phyloP scores from a whole-genome alignment of 1,284 basidiomycete genomes.

The Calocybe gambosa region DNA sequence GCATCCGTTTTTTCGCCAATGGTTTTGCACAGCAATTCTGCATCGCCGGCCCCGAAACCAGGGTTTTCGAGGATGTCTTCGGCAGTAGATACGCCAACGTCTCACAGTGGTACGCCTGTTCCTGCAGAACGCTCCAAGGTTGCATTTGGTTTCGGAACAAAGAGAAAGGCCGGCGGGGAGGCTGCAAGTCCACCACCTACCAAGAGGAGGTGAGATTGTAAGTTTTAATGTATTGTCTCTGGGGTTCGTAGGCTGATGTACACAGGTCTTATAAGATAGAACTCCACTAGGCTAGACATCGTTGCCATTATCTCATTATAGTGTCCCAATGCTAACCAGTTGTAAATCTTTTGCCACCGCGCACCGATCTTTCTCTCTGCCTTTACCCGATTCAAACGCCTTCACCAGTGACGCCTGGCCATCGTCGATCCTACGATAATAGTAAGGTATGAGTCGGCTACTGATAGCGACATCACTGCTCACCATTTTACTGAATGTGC shows the following conservation, averaged over 20 bases:
- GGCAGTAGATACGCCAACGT: slow-evolving; percentile 38
- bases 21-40: slow-evolving; percentile 27
- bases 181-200: slow-evolving; percentile 33
- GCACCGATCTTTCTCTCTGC: slow-evolving; percentile 65
- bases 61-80: slow-evolving; percentile 73
- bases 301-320: slow-evolving; percentile 16
- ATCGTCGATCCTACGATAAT: slow-evolving; percentile 64
- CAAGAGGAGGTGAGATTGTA: slow-evolving; percentile 32
- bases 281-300: not conserved
- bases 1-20: slow-evolving; percentile 33
- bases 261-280: slow-evolving; percentile 3
- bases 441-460: not conserved
- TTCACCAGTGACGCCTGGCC: slow-evolving; percentile 69
- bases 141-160: slow-evolving; percentile 67
- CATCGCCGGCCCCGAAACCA: slow-evolving; percentile 63
- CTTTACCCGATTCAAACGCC: slow-evolving; percentile 65
- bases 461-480: slow-evolving; percentile 11
- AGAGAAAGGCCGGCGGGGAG: slow-evolving; percentile 72
- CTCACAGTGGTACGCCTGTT: slow-evolving; percentile 46
- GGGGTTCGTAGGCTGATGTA: not conserved
- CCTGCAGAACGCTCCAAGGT: slow-evolving; percentile 64
- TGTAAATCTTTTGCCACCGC: slow-evolving; percentile 65
- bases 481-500: slow-evolving; percentile 79
- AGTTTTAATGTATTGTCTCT: not conserved
- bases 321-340: slow-evolving; percentile 53